Percentiles rank a stretch among this genome's conserved stretches.
These are phyloP conservation scores for Debaryomyces fabryi DNA, from an alignment of 1,139 yeast genomes.

Conservation along the genomic window DNA sequence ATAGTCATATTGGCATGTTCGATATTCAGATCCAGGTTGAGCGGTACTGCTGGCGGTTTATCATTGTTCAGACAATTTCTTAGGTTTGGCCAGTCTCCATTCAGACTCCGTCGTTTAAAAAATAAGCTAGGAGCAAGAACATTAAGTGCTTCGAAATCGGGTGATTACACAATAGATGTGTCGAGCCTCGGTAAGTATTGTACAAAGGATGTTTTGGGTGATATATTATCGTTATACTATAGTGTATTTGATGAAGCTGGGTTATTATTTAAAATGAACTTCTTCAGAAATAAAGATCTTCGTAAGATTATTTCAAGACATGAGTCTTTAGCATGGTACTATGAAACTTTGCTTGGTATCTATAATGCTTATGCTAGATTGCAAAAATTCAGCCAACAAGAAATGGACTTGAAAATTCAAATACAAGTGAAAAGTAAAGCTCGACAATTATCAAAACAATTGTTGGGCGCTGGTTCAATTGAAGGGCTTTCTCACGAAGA, in stretches of 20 bases:
- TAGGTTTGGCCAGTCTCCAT: conserved; percentile 74
- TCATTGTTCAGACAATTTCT: conserved; percentile 67
- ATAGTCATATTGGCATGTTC: conserved; percentile 35
- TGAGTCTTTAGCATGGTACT: conserved; percentile 67
- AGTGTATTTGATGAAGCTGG: conserved; percentile 63
- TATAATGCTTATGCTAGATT: conserved; percentile 49
- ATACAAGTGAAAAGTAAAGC: conserved; percentile 46
- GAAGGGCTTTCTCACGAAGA: conserved; percentile 13
- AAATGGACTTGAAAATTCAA: conserved; percentile 43
- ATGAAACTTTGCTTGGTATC: conserved; percentile 58
- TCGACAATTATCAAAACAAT: conserved; percentile 38
- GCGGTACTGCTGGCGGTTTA: conserved; percentile 53
- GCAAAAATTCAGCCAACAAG: conserved; percentile 42
- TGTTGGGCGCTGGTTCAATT: conserved; percentile 27
- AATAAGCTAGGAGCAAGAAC: conserved; percentile 15
- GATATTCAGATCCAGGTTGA: conserved; percentile 39
- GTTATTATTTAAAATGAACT: conserved; percentile 54
- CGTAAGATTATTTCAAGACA: conserved; percentile 47
- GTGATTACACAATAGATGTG: background rate
- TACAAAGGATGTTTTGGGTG: conserved; percentile 48
- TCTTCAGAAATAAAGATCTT: conserved; percentile 43
- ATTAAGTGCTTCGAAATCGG: background rate
- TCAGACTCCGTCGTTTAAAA: conserved; percentile 43
- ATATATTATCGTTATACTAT: conserved; percentile 58
- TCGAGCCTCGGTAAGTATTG: conserved; percentile 27